Conservation (phyloP, 768 basidiomycete genomes). For the Cyathus striatus region DNA sequence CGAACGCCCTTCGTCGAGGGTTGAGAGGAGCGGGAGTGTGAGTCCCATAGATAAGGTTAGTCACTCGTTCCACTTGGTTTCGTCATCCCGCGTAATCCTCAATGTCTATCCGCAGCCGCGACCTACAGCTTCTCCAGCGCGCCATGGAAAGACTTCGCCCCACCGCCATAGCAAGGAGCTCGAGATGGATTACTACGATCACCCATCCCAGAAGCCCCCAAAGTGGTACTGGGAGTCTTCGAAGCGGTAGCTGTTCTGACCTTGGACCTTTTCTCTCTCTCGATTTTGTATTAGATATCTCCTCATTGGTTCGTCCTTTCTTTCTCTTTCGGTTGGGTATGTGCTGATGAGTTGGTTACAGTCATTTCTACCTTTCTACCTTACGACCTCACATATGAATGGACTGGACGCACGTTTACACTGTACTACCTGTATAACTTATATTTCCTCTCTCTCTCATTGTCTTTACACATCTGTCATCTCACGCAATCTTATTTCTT, state of each 20-base stretch:
- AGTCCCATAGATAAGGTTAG: background rate
- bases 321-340: background rate
- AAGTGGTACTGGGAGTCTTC: slow-evolving; percentile 2
- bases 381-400: too few species aligned
- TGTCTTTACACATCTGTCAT: too few species aligned
- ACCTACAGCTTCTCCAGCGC: background rate
- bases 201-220: background rate
- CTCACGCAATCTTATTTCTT: too few species aligned
- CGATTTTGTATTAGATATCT: background rate
- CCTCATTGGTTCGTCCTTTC: background rate
- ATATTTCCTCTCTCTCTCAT: too few species aligned
- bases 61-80: background rate
- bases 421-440: too few species aligned
- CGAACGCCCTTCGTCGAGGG: background rate
- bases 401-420: too few species aligned
- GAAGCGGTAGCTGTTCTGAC: background rate
- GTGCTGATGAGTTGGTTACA: too few species aligned
- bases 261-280: background rate
- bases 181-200: background rate
- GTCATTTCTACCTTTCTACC: too few species aligned
- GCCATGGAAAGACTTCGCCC: background rate
- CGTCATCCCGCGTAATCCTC: background rate
- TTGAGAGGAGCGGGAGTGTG: background rate
- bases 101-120: background rate
- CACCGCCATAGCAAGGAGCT: background rate